A percentile compares a stretch with the other conserved stretches of the same genome.
Conservation (phyloP, 139 green algal genomes). For the Picochlorum sp. region DNA sequence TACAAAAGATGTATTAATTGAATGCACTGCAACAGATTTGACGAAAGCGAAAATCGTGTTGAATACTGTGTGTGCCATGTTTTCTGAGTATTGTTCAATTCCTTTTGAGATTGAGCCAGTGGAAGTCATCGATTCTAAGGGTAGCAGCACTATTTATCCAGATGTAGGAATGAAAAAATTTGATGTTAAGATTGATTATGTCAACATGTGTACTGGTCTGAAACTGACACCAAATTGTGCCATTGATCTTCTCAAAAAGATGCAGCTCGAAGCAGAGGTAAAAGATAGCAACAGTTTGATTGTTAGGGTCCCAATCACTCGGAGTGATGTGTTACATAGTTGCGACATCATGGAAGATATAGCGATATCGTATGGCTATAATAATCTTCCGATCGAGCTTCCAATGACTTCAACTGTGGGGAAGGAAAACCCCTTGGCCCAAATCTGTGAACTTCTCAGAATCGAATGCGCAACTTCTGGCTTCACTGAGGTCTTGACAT, state of each 20-base stretch:
- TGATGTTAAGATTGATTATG: conserved; percentile 55
- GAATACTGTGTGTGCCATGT: conserved; percentile 86
- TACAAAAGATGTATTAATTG: conserved; percentile 94
- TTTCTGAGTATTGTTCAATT: conserved; percentile 79
- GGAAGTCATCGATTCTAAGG: conserved; percentile 74
- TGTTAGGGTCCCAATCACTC: conserved; percentile 68
- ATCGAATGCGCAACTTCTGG: conserved; percentile 66
- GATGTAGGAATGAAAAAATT: conserved; percentile 54
- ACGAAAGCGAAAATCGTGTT: conserved; percentile 91
- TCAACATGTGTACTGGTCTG: conserved; percentile 76
- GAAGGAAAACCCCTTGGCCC: conserved; percentile 82
- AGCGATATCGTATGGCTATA: conserved; percentile 96
- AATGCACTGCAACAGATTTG: conserved; percentile 96
- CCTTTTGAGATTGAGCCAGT: conserved; percentile 92
- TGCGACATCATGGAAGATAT: conserved; percentile 98
- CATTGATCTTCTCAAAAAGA: conserved; percentile 62
- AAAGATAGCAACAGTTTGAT: conserved; percentile 5
- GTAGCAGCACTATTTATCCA: conserved; percentile 59
- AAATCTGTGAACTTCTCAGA: conserved; percentile 81
- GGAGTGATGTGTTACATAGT: conserved; percentile 87
- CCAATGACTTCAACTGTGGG: conserved; percentile 52
- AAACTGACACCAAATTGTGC: conserved; percentile 38
- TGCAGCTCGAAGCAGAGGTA: conserved; percentile 61
- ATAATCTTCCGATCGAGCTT: conserved; percentile 75
- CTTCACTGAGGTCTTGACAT: conserved; percentile 72